Base-by-base conservation (phyloP, 176 grass and related monocot genomes). In the Rhynchospora tenuis region DNA sequence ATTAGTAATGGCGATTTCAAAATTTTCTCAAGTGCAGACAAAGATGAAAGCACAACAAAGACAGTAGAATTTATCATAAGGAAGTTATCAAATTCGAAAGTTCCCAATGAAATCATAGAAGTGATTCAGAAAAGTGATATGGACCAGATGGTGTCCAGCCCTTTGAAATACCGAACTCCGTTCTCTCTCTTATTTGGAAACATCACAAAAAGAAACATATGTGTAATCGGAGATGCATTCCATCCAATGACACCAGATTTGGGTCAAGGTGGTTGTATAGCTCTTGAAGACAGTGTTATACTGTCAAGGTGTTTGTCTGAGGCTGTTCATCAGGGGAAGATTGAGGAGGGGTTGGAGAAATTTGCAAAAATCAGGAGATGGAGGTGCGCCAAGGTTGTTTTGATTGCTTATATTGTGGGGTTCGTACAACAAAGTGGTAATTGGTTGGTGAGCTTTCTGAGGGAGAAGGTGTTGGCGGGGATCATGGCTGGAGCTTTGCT, bases 191-290 rank as follows among this genome's bases (percentile, higher is more conserved):
- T 88, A 0, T 26, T 73, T 8, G 86, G 82, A 27, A 67, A 75
- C 9, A 90, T 94, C 22, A 83, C 22, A 80, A 97, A 77, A 80
- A 85, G 86, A 22, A 90, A 85, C 83, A 84, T 51, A 8, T 94
- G 90, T 73, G 92, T 94, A 9, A 85, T 87, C 7, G 94, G 94
- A 4, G 94, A 97, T 64, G 92, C 94, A 42, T 83, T 97, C 59
- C 94, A 97, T 80, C 94, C 94, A 50, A 97, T 92, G 91, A 94
- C 94, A 6, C 94, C 94, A 1, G 92, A 97, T 64, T 22, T 97
- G 20, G 92, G 88, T 1, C 92, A 97, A 83, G 94, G 94, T 13
- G 90, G 88, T 24, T 94, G 94, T 88, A 64, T 87, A 17, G 94
- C 90, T 38, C 86, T 94, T 23, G 92, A 97, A 87, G 94, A 97